Conservation (phyloP, 2,329 filamentous ascomycete species). For the Volutella citrinella region DNA sequence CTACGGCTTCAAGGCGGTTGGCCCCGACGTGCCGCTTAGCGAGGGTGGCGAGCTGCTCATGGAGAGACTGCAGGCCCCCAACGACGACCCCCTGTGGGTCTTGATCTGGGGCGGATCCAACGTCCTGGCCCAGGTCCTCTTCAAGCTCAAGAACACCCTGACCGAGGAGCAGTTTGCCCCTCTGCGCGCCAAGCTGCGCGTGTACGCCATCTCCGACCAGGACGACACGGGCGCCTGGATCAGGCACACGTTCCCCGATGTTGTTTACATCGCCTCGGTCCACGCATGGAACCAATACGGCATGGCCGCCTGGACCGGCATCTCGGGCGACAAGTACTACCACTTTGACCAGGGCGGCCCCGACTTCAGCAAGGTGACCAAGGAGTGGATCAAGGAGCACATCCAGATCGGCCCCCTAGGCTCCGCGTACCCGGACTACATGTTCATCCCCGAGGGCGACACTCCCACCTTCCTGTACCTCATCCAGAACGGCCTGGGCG, state of each 20-base stretch:
- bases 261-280: conserved; percentile 54
- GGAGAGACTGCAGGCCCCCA: conserved; percentile 19
- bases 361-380: conserved; percentile 44
- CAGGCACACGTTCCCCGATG: conserved; percentile 47
- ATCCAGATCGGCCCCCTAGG: conserved; percentile 49
- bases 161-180: conserved; percentile 28
- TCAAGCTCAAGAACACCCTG: conserved; percentile 29
- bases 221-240: conserved; percentile 58
- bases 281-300: conserved; percentile 56
- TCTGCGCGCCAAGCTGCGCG: conserved; percentile 41
- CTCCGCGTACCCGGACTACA: conserved; percentile 41
- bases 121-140: conserved; percentile 47
- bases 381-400: conserved; percentile 50
- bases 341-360: conserved; percentile 29
- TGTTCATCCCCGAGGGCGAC: conserved; percentile 53
- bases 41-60: conserved; percentile 43
- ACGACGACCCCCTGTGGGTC: conserved; percentile 45
- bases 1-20: conserved; percentile 32
- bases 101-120: conserved; percentile 53
- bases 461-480: conserved; percentile 48
- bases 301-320: conserved; percentile 54
- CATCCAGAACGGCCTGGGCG: conserved; percentile 31
- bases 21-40: conserved; percentile 28
- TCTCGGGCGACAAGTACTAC: conserved; percentile 39
- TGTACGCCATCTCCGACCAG: conserved; percentile 58